A percentile compares a stretch with the other conserved stretches of the same genome.
Conservation (phyloP, 2,329 filamentous ascomycete species). For the Pseudocercospora crystallina region DNA sequence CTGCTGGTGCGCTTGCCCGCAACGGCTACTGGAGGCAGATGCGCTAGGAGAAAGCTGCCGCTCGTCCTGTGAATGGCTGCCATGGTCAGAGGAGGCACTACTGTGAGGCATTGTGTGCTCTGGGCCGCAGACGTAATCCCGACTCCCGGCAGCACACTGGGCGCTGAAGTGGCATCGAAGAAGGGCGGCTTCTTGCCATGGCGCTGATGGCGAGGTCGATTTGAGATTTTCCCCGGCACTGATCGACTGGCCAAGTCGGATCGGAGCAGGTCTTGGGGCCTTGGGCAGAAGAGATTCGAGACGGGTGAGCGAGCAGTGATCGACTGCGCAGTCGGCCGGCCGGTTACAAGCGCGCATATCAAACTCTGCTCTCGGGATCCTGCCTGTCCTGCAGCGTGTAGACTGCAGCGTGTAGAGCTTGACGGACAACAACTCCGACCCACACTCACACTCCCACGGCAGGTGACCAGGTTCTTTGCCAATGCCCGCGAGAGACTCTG, state of each 20-base stretch:
- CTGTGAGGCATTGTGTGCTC: not conserved
- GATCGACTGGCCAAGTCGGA: conserved; percentile 17
- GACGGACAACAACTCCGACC: conserved; percentile 9
- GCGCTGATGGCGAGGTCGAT: conserved; percentile 4
- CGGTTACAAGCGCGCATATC: conserved; percentile 19
- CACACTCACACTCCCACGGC: too few relatives aligned
- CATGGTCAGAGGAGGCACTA: not conserved
- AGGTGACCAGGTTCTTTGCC: not conserved
- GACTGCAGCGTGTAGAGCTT: not conserved
- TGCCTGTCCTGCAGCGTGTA: not conserved
- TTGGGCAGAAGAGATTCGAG: conserved; percentile 14
- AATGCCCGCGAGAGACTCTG: too few relatives aligned
- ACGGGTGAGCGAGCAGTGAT: conserved; percentile 14
- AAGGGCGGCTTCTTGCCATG: not conserved
- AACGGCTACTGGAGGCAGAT: conserved; percentile 12
- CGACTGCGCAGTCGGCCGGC: conserved; percentile 20
- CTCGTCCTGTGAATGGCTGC: conserved; percentile 20
- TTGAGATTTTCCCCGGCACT: conserved; percentile 13
- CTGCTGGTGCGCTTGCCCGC: conserved; percentile 15
- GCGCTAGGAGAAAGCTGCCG: conserved; percentile 25
- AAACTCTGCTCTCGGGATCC: conserved; percentile 14
- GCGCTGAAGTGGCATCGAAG: conserved; percentile 4
- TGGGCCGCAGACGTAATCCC: conserved; percentile 3
- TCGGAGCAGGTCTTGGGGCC: conserved; percentile 1
- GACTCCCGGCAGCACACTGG: conserved; percentile 1